Evolutionary conservation across 2,329 filamentous ascomycete species (phyloP), one percentile per base, ranked within the genome.

Genomic region (Raffaelea ambrosiae): DNA sequence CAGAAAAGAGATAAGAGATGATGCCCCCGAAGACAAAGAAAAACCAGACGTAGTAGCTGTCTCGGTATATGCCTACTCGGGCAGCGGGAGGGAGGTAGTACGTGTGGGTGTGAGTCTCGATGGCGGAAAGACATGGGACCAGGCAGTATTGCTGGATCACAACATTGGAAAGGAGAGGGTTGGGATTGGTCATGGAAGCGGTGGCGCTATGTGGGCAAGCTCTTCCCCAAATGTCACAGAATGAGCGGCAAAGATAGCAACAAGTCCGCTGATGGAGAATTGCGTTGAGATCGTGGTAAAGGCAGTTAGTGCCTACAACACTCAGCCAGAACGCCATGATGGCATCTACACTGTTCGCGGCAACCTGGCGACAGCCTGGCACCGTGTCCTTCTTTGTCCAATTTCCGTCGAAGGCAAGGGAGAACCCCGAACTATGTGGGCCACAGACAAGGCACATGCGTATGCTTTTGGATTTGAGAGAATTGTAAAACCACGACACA

Each of bases 71-170:
- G 83, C 83, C 2, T 84, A 82, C 58, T 81, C 79, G 0, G 83
- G 83, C 23, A 83, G 82, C 40, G 83, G 83, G 2, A 73, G 79
- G 29, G 71, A 72, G 58, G 81, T 85, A 52, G 71, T 81, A 41
- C 76, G 82, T n/a, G 81, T 86, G 3, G 83, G 86, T 54, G 66
- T 85, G 29, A 81, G 75, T 49, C 65, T 80, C 26, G 81, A 86
- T 57, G 77, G 75, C 21, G 82, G 82, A 36, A 67, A 66, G 48
- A 77, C 73, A 2, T 86, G 82, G 82, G 72, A 76, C 47, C 79
- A 84, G 56, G 83, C 82, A 8, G 63, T 70, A 46, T 68, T 84
- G 21, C 59, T 81, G 2, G 70, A 76, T 46, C 75, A 79, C 21
- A 43, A 5, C 4, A 26, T 44, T 18, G 21, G 3, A 21, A 20